These are phyloP conservation scores for Aspergillus taichungensis DNA, from an alignment of 495 filamentous ascomycete genomes.

Conservation along the genomic window DNA sequence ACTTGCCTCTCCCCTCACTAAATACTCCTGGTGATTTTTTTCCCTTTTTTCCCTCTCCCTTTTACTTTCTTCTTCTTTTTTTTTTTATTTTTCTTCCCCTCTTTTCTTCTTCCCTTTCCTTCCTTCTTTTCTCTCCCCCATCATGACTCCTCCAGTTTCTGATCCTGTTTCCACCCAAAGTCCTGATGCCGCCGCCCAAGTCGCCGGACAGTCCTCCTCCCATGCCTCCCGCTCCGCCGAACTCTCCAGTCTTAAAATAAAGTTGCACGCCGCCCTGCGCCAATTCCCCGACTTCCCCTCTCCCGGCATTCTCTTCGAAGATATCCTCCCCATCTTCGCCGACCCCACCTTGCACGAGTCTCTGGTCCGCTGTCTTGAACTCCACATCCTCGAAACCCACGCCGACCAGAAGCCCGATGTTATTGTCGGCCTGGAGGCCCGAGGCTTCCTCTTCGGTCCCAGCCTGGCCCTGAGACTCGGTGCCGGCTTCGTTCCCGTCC, in stretches of 20 bases:
- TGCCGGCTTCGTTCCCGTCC: constrained; percentile 86
- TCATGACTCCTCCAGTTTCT: constrained; percentile 48
- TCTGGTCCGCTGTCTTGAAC: constrained; percentile 78
- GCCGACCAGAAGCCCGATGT: constrained; percentile 65
- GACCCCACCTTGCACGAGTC: constrained; percentile 62
- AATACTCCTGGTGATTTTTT: constrained; percentile 24
- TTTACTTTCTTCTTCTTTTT: constrained; percentile 15
- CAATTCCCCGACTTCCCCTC: constrained; percentile 92
- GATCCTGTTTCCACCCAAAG: constrained; percentile 12
- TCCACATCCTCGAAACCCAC: constrained; percentile 57
- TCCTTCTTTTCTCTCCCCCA: constrained; percentile 27
- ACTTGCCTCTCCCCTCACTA: constrained; percentile 15
- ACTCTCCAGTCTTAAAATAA: constrained; percentile 92
- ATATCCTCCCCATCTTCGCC: constrained; percentile 95
- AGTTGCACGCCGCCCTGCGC: constrained; percentile 50
- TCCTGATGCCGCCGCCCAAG: constrained; percentile 40
- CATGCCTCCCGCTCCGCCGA: constrained; percentile 67
- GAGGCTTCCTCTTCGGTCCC: constrained; percentile 94
- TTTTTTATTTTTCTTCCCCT: constrained; percentile 12
- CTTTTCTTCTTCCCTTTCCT: constrained; percentile 23
- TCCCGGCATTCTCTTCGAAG: constrained; percentile 92
- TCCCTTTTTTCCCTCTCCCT: constrained; percentile 19
- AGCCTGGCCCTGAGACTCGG: constrained; percentile 76
- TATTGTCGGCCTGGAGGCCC: constrained; percentile 84
- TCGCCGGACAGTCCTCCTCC: constrained; percentile 40